Evolutionary conservation across 2,329 filamentous ascomycete genomes (phyloP), one percentile per base, ranked within the genome.

Genomic region (Tolypocladium amazonense): DNA sequence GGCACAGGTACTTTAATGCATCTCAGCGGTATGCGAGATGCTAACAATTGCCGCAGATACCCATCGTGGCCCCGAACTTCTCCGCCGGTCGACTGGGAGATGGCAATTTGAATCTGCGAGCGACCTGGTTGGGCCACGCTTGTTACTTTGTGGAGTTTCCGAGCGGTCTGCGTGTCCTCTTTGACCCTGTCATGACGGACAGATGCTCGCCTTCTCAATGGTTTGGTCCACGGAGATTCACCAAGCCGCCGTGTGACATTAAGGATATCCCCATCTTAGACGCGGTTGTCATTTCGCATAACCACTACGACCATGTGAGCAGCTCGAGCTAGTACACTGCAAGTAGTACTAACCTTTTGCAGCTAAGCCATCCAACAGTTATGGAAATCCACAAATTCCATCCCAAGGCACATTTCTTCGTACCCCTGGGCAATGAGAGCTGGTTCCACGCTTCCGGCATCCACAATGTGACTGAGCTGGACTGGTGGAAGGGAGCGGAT

Each of bases 81-180:
- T 55, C 50, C 20, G 18, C 12, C 20, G 38, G 30, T 30, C 57
- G 57, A 11, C 14, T 59, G 7, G 33, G 38, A 27, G 30, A 6
- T 3, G 25, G 35, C 33, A 20, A 38, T 11, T 30, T 18, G 15
- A 33, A 59, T 56, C 4, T 58, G 33, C 25, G 57, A 56, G 88
- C 90, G 45, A 95, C 90, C 53, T 95, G 91, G 91, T 83, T 96
- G 1, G 92, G 92, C 25, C 92, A 96, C 71, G 90, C 91, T 2
- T 95, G 90, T 75, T 95, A 89, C 75, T 90, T 89, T 66, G 82
- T 92, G 63, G 91, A 96, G 72, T 95, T 92, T 66, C 89, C 90
- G 1, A 79, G 81, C 25, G 91, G 91, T 0, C 77, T 96, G 45
- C 84, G 91, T 56, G 89, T 92, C 11, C 81, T 96, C 3, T 94